Base-by-base conservation (phyloP, 768 basidiomycete species). In the Dacryopinax spathularia region DNA sequence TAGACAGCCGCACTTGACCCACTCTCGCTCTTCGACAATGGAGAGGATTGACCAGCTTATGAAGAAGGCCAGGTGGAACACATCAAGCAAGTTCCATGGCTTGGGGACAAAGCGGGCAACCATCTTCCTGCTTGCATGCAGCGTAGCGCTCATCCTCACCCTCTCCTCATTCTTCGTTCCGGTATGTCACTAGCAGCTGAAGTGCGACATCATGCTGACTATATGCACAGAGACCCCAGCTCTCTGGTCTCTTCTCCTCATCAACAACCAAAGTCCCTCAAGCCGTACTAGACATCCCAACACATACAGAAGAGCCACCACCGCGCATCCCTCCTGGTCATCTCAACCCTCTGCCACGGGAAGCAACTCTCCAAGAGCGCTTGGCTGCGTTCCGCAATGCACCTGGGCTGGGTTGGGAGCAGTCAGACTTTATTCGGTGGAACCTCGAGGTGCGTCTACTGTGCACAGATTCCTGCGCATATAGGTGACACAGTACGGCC, bases 321-420 rank as follows among this genome's bases (percentile, higher is more conserved):
- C 43, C 43, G 13, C 43, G 43, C 12, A 44, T 64, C 22, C 62
- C 62, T 9, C 66, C 62, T 2, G 41, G 25, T 33, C 66, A 67
- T 60, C 33, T 64, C 13, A 63, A 67, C 60, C 62, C 74, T 2
- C 67, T 78, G 6, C 74, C 77, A 0, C 63, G 73, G 3, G 61
- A 69, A 2, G 73, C 76, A 1, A 68, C 70, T 1, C 68, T 77
- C 44, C 64, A 69, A 34, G 70, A 73, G 35, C 69, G 77, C 4
- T 66, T 78, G 29, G 66, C 68, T 10, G 69, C 66, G 25, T 77
- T 74, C 72, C 63, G 68, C 36, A 66, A 70, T 39, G 70, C 76
- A n/a, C 76, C 76, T 20, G 66, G 66, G 4, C 20, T 63, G 6
- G 68, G 74, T 12, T 73, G 72, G 7, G 71, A 75, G 39, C 69